Evolutionary conservation across 2,329 filamentous ascomycete genomes (phyloP), one percentile per base, ranked within the genome.

Genomic region (Phialocephala sp.): DNA sequence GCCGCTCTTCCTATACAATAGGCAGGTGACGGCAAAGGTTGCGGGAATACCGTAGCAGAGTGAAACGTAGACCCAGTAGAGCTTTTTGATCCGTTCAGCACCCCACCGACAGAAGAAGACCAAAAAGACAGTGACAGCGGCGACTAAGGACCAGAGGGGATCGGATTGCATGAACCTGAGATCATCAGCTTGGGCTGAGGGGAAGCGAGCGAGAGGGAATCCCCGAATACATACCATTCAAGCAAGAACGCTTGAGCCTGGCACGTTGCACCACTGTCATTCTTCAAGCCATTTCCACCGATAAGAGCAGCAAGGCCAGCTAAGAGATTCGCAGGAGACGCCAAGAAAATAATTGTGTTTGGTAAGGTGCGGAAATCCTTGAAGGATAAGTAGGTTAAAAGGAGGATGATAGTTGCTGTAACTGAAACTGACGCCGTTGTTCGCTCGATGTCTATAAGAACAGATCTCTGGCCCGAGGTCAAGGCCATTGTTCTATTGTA

Each of bases 351-450:
- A 1, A 89, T 79, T 1, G 71, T 85, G 74, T 95, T 95, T 77
- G 94, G 93, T 18, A 91, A 89, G 72, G 93, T 94, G 72, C 91
- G 89, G 75, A 94, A 94, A 4, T 84, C 83, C 32, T 83, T 84
- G 37, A 89, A 91, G n/a, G 78, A 77, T 36, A 85, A 79, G 74
- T 94, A 95, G 1, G 91, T 93, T 60, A 80, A 72, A 60, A 94
- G 87, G 72, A 93, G 89, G 74, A 93, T 85, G 35, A 90, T 72
- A 35, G 89, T 91, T 63, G 90, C 91, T 1, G 89, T 60, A 0
- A 94, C 77, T 0, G 91, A 94, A 54, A 93, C 79, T 12, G 88
- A 83, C 0, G 91, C 94, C 72, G 89, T 88, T 15, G 84, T 80
- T 45, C 91, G 84, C 77, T 93, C 91, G 59, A 91, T 85, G 66